These are phyloP conservation scores for Trypanosoma avium DNA, from an alignment of 208 protist genomes.

Conservation along the genomic window DNA sequence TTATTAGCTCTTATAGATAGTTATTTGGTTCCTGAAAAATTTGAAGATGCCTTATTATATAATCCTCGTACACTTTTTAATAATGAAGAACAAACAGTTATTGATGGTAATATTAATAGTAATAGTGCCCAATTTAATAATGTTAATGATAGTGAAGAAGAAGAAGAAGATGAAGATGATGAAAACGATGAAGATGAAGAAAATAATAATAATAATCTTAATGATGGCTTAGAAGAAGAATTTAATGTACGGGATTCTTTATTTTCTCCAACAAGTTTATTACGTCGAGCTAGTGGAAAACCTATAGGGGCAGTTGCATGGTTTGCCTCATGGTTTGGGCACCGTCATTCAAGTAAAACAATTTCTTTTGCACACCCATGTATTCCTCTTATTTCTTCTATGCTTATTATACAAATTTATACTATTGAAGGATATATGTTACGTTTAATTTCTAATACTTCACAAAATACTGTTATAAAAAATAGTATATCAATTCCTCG, in stretches of 20 bases:
- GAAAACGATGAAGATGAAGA: constrained; percentile 7
- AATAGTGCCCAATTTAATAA: neutral
- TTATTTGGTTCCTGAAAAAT: constrained; percentile 45
- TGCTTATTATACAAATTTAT: constrained; percentile 13
- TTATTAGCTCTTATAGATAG: constrained; percentile 53
- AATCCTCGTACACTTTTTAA: constrained; percentile 22
- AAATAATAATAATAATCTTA: neutral
- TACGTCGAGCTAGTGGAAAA: constrained; percentile 2
- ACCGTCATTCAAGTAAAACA: constrained; percentile 13
- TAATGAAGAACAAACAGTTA: neutral
- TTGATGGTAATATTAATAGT: neutral
- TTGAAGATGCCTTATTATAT: constrained; percentile 22
- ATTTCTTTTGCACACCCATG: constrained; percentile 25
- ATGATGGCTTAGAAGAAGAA: constrained; percentile 6
- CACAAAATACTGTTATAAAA: neutral
- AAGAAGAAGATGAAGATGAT: no score
- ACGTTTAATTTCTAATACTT: neutral
- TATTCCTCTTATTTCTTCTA: constrained; percentile 2
- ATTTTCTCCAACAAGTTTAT: neutral
- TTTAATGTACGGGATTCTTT: neutral
- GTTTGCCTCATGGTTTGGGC: constrained; percentile 23
- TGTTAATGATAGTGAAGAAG: constrained; percentile 13
- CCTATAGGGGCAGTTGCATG: constrained; percentile 10
- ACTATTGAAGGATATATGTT: constrained; percentile 15
- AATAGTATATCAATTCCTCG: constrained; percentile 4